phyloP scores from a whole-genome alignment of 129 eudicot species.

The Heracleum sosnowskyi region DNA sequence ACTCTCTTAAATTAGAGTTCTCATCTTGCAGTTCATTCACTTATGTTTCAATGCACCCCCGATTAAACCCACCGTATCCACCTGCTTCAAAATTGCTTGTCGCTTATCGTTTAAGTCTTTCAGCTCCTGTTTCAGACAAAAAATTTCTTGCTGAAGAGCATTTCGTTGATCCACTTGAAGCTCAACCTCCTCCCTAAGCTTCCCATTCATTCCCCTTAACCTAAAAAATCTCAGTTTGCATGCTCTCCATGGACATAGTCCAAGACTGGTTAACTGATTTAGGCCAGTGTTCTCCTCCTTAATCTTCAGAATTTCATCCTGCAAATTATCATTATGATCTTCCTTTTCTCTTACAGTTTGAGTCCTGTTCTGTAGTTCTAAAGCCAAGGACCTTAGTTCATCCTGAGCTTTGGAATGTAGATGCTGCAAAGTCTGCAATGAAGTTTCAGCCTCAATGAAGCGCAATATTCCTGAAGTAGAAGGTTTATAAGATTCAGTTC shows the following conservation, averaged over 20 bases:
- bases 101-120: constrained; percentile 49
- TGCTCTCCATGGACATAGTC: constrained; percentile 34
- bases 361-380: constrained; percentile 57
- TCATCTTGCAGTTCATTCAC: constrained; percentile 63
- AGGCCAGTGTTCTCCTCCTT: constrained; percentile 66
- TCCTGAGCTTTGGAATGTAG: constrained; percentile 83
- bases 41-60: constrained; percentile 50
- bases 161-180: constrained; percentile 74
- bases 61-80: constrained; percentile 51
- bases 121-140: constrained; percentile 77
- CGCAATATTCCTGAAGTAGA: too few relatives aligned
- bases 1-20: constrained; percentile 48
- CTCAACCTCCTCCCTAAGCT: constrained; percentile 72
- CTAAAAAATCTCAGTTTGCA: constrained; percentile 55
- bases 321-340: constrained; percentile 42
- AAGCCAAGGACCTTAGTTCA: constrained; percentile 56
- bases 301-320: constrained; percentile 50
- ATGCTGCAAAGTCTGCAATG: constrained; percentile 68
- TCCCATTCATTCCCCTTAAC: constrained; percentile 51
- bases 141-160: constrained; percentile 92
- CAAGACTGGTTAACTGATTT: constrained; percentile 50
- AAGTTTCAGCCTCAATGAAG: too few relatives aligned
- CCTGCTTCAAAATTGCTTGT: constrained; percentile 46
- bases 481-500: too few relatives aligned
- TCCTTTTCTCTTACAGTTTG: constrained; percentile 43